phyloP scores from a whole-genome alignment of 2,329 filamentous ascomycete species.

The Diaporthe ilicicola region DNA sequence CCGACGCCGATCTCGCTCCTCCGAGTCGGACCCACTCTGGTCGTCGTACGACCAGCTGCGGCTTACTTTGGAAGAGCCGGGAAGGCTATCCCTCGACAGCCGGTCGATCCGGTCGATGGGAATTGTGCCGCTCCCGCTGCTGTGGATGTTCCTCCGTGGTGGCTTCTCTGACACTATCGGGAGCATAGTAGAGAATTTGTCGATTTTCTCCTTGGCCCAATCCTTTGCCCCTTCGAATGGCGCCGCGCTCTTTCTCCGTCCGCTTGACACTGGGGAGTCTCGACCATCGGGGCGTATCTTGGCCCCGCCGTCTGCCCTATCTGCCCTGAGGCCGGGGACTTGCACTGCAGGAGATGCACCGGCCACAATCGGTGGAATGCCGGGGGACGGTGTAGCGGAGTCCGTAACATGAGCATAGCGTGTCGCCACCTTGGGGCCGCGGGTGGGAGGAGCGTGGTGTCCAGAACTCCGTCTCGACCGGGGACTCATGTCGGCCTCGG shows the following conservation, averaged over 20 bases:
- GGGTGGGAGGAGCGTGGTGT: slow-evolving; percentile 1
- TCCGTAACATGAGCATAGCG: slow-evolving; percentile 35
- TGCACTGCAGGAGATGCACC: slow-evolving; percentile 10
- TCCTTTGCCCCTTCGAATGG: slow-evolving; percentile 27
- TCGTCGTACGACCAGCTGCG: slow-evolving; percentile 54
- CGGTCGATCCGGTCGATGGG: slow-evolving; percentile 35
- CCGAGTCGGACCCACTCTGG: slow-evolving; percentile 40
- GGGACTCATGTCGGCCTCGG: slow-evolving; percentile 39
- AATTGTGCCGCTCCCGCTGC: slow-evolving; percentile 35
- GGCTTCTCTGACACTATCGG: slow-evolving; percentile 48
- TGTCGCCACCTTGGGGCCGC: slow-evolving; percentile 30
- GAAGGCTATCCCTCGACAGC: slow-evolving; percentile 51
- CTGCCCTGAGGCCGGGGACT: slow-evolving; percentile 16
- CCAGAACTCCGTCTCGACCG: slow-evolving; percentile 35
- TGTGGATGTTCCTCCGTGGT: slow-evolving; percentile 48
- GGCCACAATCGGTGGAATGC: not conserved
- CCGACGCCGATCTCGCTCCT: slow-evolving; percentile 34
- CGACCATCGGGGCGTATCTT: slow-evolving; percentile 36
- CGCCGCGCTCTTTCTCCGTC: slow-evolving; percentile 19
- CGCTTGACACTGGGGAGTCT: not conserved
- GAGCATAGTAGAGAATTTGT: slow-evolving; percentile 55
- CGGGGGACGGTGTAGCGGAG: slow-evolving; percentile 35
- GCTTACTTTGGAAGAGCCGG: slow-evolving; percentile 48
- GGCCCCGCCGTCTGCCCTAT: slow-evolving; percentile 21
- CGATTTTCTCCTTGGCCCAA: slow-evolving; percentile 49